Evolutionary conservation across 257 asterid species (phyloP).

Genomic region (Jacaranda mimosifolia): DNA sequence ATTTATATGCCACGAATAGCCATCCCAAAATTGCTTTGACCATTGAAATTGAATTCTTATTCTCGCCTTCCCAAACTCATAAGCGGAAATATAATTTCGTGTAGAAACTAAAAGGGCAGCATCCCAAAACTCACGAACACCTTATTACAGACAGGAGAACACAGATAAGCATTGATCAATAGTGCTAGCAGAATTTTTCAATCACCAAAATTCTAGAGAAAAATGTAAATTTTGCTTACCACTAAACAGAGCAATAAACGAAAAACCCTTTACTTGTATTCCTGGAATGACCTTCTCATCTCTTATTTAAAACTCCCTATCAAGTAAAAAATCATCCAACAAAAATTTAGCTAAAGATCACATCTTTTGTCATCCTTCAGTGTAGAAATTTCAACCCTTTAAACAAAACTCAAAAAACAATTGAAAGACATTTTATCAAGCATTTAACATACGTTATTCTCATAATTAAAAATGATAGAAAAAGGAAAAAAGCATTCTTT

Average conservation of each 20-base stretch:
- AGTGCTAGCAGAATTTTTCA: no score
- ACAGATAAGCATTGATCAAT: no score
- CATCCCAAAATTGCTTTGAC: background rate
- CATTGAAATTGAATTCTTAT: slow-evolving; percentile 8
- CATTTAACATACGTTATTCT: background rate
- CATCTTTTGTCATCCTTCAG: background rate
- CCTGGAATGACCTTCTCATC: background rate
- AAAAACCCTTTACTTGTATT: no score
- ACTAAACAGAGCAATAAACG: background rate
- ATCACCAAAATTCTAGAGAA: background rate
- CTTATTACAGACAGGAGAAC: no score
- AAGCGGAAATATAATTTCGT: background rate
- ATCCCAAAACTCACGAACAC: background rate
- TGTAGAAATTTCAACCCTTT: slow-evolving; percentile 1
- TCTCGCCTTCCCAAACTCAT: slow-evolving; percentile 13
- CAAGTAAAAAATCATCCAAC: slow-evolving; percentile 14
- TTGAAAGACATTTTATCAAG: slow-evolving; percentile 3
- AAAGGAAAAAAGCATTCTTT: no score
- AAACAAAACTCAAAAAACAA: background rate
- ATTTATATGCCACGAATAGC: no score
- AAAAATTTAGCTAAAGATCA: slow-evolving; percentile 14
- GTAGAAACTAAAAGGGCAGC: slow-evolving; percentile 12
- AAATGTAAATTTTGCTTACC: background rate
- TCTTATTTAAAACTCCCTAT: background rate
- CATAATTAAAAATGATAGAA: background rate